Evolutionary conservation across 257 asterid genomes (phyloP).

Genomic region (Mentha longifolia): DNA sequence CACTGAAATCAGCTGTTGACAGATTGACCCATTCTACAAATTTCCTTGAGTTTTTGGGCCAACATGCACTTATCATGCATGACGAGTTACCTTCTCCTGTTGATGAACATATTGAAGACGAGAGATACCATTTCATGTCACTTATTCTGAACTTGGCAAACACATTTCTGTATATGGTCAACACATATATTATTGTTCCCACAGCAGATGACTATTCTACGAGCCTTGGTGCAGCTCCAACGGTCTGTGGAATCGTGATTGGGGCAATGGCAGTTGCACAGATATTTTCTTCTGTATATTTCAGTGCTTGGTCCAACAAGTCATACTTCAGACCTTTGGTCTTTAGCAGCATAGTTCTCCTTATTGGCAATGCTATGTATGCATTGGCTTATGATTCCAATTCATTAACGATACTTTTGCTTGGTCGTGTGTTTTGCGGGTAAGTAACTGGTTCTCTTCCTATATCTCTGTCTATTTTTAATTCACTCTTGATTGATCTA

Average conservation of each 20-base stretch:
- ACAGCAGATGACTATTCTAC: constrained; percentile 97
- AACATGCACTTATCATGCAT: constrained; percentile 98
- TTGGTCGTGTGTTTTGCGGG: constrained; percentile 96
- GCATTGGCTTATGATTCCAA: constrained; percentile 88
- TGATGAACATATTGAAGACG: constrained; percentile 74
- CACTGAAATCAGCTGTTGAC: constrained; percentile 82
- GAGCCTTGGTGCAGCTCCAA: constrained; percentile 98
- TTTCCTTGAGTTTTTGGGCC: constrained; percentile 87
- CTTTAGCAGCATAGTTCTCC: constrained; percentile 87
- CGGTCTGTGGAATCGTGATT: constrained; percentile 96
- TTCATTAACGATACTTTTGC: constrained; percentile 68
- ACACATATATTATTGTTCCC: constrained; percentile 95
- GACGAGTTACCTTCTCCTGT: constrained; percentile 75
- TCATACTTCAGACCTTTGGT: constrained; percentile 89
- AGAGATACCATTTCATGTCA: constrained; percentile 88
- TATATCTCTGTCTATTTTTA: constrained; percentile 7
- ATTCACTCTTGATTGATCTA: constrained; percentile 18
- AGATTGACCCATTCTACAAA: constrained; percentile 85
- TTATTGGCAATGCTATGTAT: constrained; percentile 74
- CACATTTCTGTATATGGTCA: constrained; percentile 97
- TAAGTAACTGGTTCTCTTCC: constrained; percentile 43
- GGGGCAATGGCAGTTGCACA: constrained; percentile 99
- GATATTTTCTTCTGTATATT: constrained; percentile 94
- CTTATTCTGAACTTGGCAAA: constrained; percentile 88
- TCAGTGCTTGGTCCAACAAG: constrained; percentile 99